Percentiles rank a stretch among this genome's conserved stretches.
Evolutionary conservation across 2,329 filamentous ascomycete genomes (phyloP).

Genomic region (Diaporthe sp.): DNA sequence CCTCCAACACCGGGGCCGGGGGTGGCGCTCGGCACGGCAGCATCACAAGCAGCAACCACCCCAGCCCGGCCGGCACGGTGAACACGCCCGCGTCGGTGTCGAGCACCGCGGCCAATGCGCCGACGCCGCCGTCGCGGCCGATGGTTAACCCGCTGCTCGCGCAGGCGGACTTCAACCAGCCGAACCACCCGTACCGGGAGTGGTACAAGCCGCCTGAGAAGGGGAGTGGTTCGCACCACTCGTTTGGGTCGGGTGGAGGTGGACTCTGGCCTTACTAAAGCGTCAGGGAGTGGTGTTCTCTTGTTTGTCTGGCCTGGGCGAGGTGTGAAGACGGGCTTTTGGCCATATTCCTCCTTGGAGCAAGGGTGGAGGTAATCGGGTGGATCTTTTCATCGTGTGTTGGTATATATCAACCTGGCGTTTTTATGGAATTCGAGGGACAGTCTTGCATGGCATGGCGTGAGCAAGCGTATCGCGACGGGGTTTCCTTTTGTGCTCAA

Average conservation of each 20-base stretch:
- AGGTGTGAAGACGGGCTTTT: not conserved
- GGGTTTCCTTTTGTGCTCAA: not conserved
- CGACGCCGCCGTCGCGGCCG: conserved; percentile 51
- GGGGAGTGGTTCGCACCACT: conserved; percentile 44
- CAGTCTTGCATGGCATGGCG: conserved; percentile 13
- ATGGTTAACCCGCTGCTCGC: conserved; percentile 78
- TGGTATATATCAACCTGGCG: not conserved
- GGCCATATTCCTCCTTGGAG: not conserved
- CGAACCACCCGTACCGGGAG: conserved; percentile 85
- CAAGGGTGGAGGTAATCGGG: not conserved
- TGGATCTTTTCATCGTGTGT: not conserved
- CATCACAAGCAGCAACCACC: conserved; percentile 32
- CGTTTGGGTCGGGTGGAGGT: conserved; percentile 31
- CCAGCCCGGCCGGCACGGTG: conserved; percentile 37
- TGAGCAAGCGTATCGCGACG: not conserved
- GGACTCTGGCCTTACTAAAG: conserved; percentile 39
- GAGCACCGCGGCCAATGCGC: conserved; percentile 41
- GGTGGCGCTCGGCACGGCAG: conserved; percentile 30
- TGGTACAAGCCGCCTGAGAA: conserved; percentile 81
- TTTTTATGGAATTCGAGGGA: conserved; percentile 3
- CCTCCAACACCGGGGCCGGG: not conserved
- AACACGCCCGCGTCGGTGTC: conserved; percentile 38
- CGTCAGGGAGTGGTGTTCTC: not conserved
- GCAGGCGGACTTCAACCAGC: conserved; percentile 79
- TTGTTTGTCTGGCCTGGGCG: not conserved